Evolutionary conservation across 1,284 basidiomycete species (phyloP), one percentile per base, ranked within the genome.

Genomic region (Leccinum discolor): DNA sequence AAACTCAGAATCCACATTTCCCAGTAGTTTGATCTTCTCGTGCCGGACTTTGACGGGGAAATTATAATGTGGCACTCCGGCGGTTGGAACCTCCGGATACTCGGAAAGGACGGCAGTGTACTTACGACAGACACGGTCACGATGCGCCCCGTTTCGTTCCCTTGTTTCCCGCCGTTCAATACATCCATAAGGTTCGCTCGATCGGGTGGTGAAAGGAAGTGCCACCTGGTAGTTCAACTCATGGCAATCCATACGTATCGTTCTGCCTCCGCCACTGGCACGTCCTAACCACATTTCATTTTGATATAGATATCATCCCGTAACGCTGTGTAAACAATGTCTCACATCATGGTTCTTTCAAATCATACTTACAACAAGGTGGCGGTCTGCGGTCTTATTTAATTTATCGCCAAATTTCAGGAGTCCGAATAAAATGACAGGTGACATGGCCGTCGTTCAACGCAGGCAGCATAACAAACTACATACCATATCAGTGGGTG

Each of bases 21-120:
- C 42, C 32, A 14, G 23, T 26, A 26, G 50, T 57, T 16, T 35
- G 65, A 72, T 67, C 62, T 70, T 64, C 64, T 21, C 18, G 58
- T 8, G 14, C 59, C 67, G 70, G 71, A 21, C 42, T 54, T 70
- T 59, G 54, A 61, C 60, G 68, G 64, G 12, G 12, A 59, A 6
- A 23, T 54, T 40, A 42, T 40, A 23, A 32, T 16, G 68, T 70
- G 70, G 65, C 65, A 8, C n/a, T 59, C 70, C 70, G 70, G 72
- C 42, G 8, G 32, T 38, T 12, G 11, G 16, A 57, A 57, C 38
- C 60, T 23, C 70, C 72, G 70, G 70, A 70, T 65, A 50, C 59
- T 50, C 8, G 35, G 47, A 50, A 47, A 50, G 56, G 47, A 58
- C 29, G 29, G 29, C 29, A 29, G 29, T 29, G 29, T 29, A 8